Evolutionary conservation across 2,329 filamentous ascomycete genomes (phyloP), one percentile per base, ranked within the genome.

Genomic region (Alternaria triticina): DNA sequence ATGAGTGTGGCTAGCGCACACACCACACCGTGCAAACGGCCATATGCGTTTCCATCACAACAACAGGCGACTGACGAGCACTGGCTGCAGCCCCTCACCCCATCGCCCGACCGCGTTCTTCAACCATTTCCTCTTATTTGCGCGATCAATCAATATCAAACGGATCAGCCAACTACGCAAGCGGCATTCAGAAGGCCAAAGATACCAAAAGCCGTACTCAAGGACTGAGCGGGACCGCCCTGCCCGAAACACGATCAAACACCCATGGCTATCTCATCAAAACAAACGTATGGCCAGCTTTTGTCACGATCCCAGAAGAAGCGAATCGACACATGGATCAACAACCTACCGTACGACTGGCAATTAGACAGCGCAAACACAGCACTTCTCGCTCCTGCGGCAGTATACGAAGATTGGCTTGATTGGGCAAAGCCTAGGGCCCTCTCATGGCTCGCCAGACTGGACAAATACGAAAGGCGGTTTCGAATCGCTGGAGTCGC

Each of bases 351-450:
- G 8, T 40, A 43, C 20, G 17, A 28, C 28, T 55, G 47, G 36
- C 25, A 62, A 4, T 10, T 59, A 2, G n/a, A 17, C 6, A 45
- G 50, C 40, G 44, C 45, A 23, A 30, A 12, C 17, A 51, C 30
- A n/a, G 27, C 50, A 15, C 22, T n/a, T 6, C 7, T 25, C 12
- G 13, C 30, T 17, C 15, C 13, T 13, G 20, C 17, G 13, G 8
- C 2, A 15, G 47, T 63, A 17, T 65, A 60, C 15, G 15, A 44
- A 45, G 59, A 65, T 43, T 65, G 59, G 63, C 27, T 65, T 13
- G 25, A 57, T 25, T 63, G 60, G 57, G 27, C 49, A 22, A 43
- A 44, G 10, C 27, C 17, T 6, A 17, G 22, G 12, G 63, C 63
- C 2, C 15, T 50, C 22, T 20, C 23, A n/a, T 65, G 60, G 56